Evolutionary conservation across 495 filamentous ascomycete species (phyloP), one percentile per base, ranked within the genome.

Genomic region (Hypoxylon cercidicola): DNA sequence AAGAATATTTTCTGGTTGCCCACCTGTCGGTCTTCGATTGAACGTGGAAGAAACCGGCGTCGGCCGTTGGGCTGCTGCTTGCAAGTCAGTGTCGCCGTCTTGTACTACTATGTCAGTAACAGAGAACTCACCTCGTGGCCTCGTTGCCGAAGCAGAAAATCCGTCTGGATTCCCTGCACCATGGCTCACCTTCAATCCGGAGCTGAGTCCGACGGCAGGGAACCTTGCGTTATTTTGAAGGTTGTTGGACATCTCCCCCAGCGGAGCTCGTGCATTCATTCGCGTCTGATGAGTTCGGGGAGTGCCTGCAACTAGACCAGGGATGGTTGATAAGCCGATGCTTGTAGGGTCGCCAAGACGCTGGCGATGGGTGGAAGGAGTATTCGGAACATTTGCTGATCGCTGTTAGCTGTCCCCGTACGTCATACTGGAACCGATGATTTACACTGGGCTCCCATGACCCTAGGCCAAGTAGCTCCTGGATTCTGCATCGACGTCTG

Each of bases 291-390:
- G 65, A 15, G 59, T 46, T 45, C 51, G 64, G 34, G 66, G 63
- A 15, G 66, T 70, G 5, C 72, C 72, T 10, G 41, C 43, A 15
- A 74, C 72, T 5, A 72, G 60, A 23, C 72, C 72, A 13, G 72
- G 72, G 50, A 74, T 64, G 2, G 53, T 64, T 12, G 72, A 70
- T 39, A 74, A 45, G 34, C 72, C 66, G 10, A 66, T 65, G 41
- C 55, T 40, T 30, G 41, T 35, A 5, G 70, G 35, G 5, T 72
- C 61, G 15, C 64, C 62, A 28, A 74, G 19, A n/a, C 72, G 66
- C 46, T 70, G 69, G 3, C 72, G 57, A 57, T 74, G 72, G n/a
- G 60, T 74, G 18, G 72, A 74, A n/a, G 72, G 72, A 0, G 72
- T 74, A 10, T 70, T 20, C n/a, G 72, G 70, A 11, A 68, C 34